phyloP scores from a whole-genome alignment of 139 green algal species.

The Chlorella vulgaris region DNA sequence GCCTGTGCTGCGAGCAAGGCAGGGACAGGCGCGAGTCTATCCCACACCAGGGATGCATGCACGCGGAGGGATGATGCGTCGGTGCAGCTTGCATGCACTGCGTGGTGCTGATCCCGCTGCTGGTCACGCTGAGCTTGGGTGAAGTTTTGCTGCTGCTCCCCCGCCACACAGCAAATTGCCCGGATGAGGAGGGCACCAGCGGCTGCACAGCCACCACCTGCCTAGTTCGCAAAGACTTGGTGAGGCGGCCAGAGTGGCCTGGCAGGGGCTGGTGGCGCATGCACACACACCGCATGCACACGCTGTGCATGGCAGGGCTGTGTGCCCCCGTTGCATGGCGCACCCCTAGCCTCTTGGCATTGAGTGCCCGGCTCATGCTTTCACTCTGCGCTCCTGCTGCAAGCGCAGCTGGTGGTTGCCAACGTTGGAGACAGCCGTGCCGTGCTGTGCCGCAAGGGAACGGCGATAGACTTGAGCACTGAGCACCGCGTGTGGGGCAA shows the following conservation, averaged over 20 bases:
- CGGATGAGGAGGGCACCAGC: slow-evolving; percentile 30
- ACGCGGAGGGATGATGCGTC: too few relatives aligned
- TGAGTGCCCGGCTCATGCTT: neutral
- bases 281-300: neutral
- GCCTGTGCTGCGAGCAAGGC: too few relatives aligned
- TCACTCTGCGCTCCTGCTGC: neutral
- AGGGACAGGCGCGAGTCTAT: too few relatives aligned
- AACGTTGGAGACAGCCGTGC: slow-evolving; percentile 80
- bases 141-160: too few relatives aligned
- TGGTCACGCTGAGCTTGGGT: too few relatives aligned
- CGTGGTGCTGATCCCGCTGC: too few relatives aligned
- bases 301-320: neutral
- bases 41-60: too few relatives aligned
- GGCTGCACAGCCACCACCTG: slow-evolving; percentile 46
- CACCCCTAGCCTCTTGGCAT: neutral
- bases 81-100: too few relatives aligned
- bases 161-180: slow-evolving; percentile 40
- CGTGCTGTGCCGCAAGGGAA: slow-evolving; percentile 61
- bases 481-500: slow-evolving; percentile 66
- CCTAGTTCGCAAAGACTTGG: slow-evolving; percentile 27
- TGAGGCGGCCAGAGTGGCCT: neutral
- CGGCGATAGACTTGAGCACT: slow-evolving; percentile 48
- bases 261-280: neutral
- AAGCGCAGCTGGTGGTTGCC: slow-evolving; percentile 61
- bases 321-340: neutral